Base-by-base conservation (phyloP, 1,284 basidiomycete species). In the Sanguinoderma infundibulare region DNA sequence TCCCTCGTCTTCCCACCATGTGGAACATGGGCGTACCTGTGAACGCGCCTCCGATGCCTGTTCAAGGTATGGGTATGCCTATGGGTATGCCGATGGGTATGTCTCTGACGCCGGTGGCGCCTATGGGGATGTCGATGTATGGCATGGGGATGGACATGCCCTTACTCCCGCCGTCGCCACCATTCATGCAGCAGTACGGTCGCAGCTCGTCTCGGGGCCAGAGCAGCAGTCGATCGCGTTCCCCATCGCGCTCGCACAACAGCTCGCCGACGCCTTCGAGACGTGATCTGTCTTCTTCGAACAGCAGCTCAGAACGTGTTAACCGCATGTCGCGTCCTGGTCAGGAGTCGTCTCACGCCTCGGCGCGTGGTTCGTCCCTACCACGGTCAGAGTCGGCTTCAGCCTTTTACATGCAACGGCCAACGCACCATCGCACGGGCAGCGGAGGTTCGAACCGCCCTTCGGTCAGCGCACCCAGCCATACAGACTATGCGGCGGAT, bases 161-260 rank as follows among this genome's bases (percentile, higher is more conserved):
- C 12, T 77, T 91, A 12, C 78, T 91, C 36, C 90, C 89, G n/a
- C 90, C 89, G 1, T 80, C 84, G 1, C 83, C 89, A 30, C 89
- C 90, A 15, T 91, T 91, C 74, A 90, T 91, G 87, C 81, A 87
- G 75, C 84, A 84, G 63, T 78, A 74, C 42, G 75, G 77, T 9
- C 62, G 60, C 46, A 66, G 70, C 39, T 65, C 69, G 20, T 66
- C 63, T 14, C 61, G 30, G 24, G 35, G 64, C 32, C 55, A 51
- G 36, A 65, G 39, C 59, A 61, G 61, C 55, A 55, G 54, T 53
- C 53, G 57, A 9, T 59, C 60, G 47, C 62, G 63, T 40, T 60
- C 64, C 14, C 64, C 61, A 9, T 56, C 62, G 53, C 72, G 72
- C 35, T 72, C 72, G 46, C 69, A 74, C 22, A 72, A 70, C 64